These are phyloP conservation scores for Aspergillus udagawae DNA, from an alignment of 2,329 filamentous ascomycete genomes.

Conservation along the genomic window DNA sequence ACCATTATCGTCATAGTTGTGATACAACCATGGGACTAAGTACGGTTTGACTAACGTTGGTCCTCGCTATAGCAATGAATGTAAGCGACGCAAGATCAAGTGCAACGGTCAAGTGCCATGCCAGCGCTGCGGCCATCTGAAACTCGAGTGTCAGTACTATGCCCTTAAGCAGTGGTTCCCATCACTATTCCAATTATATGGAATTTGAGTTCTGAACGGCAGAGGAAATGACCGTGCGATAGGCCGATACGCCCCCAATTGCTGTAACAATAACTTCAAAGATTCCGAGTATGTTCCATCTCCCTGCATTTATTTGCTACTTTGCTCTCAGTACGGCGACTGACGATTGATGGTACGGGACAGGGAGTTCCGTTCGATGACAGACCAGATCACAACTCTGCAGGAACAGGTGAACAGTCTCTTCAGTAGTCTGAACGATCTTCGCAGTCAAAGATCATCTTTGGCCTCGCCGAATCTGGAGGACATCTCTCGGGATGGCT, in stretches of 20 bases:
- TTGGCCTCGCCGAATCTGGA: conserved; percentile 34
- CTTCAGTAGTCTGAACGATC: conserved; percentile 64
- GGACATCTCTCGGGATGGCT: conserved; percentile 35
- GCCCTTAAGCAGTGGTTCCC: too few relatives aligned
- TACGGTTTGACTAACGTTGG: conserved; percentile 8
- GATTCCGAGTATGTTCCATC: conserved; percentile 65
- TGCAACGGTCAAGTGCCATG: conserved; percentile 64
- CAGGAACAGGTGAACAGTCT: conserved; percentile 82
- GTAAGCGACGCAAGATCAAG: conserved; percentile 64
- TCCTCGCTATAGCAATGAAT: conserved; percentile 51
- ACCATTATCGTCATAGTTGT: background rate
- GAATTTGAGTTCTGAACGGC: background rate
- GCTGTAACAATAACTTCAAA: conserved; percentile 74
- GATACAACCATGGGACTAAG: background rate
- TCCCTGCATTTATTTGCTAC: background rate
- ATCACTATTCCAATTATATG: background rate
- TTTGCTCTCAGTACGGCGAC: background rate
- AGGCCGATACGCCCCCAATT: conserved; percentile 62
- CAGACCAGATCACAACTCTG: conserved; percentile 65
- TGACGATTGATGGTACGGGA: conserved; percentile 2
- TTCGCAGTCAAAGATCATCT: conserved; percentile 50
- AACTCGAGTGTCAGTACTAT: conserved; percentile 49
- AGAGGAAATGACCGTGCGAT: background rate
- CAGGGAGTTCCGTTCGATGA: conserved; percentile 78
- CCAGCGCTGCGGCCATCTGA: conserved; percentile 61